Evolutionary conservation across 257 asterid genomes (phyloP).

Genomic region (Capsicum chinense): DNA sequence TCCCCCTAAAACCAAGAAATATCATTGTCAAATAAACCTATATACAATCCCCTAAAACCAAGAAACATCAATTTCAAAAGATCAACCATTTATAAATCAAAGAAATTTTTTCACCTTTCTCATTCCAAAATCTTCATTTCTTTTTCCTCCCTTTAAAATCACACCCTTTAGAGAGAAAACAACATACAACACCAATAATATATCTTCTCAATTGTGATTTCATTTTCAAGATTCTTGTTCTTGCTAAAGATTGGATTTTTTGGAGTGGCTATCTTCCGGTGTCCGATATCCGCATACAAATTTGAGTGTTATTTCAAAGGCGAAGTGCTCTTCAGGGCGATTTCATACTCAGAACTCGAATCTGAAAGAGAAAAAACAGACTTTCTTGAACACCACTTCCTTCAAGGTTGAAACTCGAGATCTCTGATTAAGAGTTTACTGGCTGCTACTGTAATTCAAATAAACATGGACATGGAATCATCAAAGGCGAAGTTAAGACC

Average conservation of each 20-base stretch:
- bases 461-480: background rate
- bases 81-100: slow-evolving; percentile 4
- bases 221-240: background rate
- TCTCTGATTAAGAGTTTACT: background rate
- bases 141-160: background rate
- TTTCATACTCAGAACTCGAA: background rate
- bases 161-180: background rate
- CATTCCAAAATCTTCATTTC: too few relatives aligned
- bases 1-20: background rate
- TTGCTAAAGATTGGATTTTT: background rate
- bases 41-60: background rate
- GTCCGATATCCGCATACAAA: background rate
- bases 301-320: background rate
- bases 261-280: background rate
- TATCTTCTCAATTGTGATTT: background rate
- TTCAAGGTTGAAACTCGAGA: background rate
- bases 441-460: background rate
- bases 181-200: background rate
- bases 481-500: background rate
- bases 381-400: background rate
- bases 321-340: background rate
- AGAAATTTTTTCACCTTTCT: too few relatives aligned
- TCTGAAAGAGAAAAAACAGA: background rate
- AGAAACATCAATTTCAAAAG: background rate
- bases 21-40: background rate